Evolutionary conservation across 345 rosid species (phyloP).

Genomic region (Eucalyptus regnans): DNA sequence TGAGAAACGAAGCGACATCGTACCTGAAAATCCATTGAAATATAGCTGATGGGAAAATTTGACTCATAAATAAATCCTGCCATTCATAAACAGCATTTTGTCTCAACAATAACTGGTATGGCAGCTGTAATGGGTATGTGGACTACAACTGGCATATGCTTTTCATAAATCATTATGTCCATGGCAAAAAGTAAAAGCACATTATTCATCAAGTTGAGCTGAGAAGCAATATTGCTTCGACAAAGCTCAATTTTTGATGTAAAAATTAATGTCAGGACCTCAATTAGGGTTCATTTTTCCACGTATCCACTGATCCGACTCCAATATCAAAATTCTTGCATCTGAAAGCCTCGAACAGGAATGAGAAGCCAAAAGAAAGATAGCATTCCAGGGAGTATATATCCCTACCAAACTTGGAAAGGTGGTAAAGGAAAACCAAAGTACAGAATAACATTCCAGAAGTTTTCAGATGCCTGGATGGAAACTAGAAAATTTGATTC

Average conservation of each 20-base stretch:
- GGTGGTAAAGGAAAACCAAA: neutral
- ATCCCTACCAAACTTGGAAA: neutral
- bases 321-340: neutral
- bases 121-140: neutral
- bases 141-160: neutral
- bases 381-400: neutral
- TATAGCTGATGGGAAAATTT: neutral
- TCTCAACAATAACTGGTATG: neutral
- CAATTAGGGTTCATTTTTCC: neutral
- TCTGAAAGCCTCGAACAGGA: neutral
- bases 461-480: neutral
- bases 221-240: neutral
- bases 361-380: neutral
- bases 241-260: neutral
- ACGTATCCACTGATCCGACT: neutral
- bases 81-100: neutral
- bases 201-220: neutral
- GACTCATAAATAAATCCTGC: neutral
- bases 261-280: neutral
- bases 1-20: constrained; percentile 51
- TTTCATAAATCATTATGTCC: neutral
- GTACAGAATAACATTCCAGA: neutral
- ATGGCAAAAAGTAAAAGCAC: neutral
- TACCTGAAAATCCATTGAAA: constrained; percentile 41
- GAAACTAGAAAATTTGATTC: neutral